A percentile compares a stretch with the other conserved stretches of the same genome.
Conservation (phyloP, 83 land plant species). For the Larix sibirica region DNA sequence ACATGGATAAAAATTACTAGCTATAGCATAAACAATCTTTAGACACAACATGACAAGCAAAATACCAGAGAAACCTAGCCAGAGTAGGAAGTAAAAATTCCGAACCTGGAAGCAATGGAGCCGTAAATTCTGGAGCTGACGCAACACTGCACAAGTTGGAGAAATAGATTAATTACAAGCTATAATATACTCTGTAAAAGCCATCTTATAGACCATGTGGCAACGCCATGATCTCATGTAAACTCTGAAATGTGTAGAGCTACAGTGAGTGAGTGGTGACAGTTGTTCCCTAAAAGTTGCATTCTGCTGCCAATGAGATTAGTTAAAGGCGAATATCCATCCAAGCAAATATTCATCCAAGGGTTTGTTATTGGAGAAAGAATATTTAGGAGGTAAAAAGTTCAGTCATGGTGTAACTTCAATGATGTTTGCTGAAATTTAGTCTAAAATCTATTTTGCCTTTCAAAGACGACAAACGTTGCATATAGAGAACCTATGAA, state of each 20-base stretch:
- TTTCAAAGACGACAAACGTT: not conserved
- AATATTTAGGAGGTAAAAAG: not conserved
- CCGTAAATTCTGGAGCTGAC: constrained; percentile 40
- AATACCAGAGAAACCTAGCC: constrained; percentile 5
- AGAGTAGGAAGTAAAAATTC: not conserved
- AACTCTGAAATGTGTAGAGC: not conserved
- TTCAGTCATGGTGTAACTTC: not conserved
- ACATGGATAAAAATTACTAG: no score
- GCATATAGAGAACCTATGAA: not conserved
- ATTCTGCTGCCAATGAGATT: constrained; percentile 3
- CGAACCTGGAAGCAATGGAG: constrained; percentile 39
- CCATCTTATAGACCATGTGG: not conserved
- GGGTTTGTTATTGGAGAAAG: not conserved
- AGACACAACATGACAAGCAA: no score
- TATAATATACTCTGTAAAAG: not conserved
- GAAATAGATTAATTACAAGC: not conserved
- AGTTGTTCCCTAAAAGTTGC: not conserved
- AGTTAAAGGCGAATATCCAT: not conserved
- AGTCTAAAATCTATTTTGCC: not conserved
- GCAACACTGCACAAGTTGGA: constrained; percentile 34
- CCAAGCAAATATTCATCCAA: not conserved
- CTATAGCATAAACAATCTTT: no score
- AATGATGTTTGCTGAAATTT: not conserved
- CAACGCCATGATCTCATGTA: not conserved
- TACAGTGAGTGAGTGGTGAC: not conserved